These are phyloP conservation scores for Amylocarpus encephaloides DNA, from an alignment of 2,329 filamentous ascomycete genomes.

Conservation along the genomic window DNA sequence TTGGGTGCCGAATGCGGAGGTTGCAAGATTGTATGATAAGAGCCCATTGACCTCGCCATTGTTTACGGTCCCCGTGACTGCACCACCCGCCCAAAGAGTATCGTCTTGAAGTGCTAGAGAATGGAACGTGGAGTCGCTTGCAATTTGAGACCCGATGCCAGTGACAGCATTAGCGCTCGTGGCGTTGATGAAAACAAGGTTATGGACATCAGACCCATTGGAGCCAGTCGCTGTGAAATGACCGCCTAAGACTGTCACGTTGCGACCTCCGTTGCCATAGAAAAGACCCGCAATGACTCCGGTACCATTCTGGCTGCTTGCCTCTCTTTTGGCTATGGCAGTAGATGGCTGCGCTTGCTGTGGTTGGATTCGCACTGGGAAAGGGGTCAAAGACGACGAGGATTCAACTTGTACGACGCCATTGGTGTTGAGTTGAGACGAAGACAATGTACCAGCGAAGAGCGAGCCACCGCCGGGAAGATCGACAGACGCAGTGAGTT, in stretches of 20 bases:
- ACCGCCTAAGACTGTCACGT: slow-evolving; percentile 82
- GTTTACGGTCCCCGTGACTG: slow-evolving; percentile 64
- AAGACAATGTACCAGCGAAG: slow-evolving; percentile 77
- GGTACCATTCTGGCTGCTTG: slow-evolving; percentile 40
- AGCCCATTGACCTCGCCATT: slow-evolving; percentile 63
- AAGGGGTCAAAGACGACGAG: slow-evolving; percentile 39
- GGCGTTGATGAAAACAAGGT: slow-evolving; percentile 76
- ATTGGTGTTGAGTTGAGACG: slow-evolving; percentile 64
- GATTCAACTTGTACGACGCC: slow-evolving; percentile 61
- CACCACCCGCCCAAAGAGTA: slow-evolving; percentile 76
- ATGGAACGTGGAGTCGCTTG: slow-evolving; percentile 67
- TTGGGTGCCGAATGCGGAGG: slow-evolving; percentile 59
- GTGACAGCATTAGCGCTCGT: slow-evolving; percentile 59
- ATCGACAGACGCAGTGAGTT: slow-evolving; percentile 64
- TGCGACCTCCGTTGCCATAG: slow-evolving; percentile 61
- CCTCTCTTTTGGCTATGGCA: slow-evolving; percentile 41
- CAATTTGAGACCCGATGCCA: slow-evolving; percentile 62
- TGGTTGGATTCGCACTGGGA: slow-evolving; percentile 51
- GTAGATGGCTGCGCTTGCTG: slow-evolving; percentile 33
- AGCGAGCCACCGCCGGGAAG: slow-evolving; percentile 55
- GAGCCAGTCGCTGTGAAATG: slow-evolving; percentile 69
- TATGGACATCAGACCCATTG: slow-evolving; percentile 67
- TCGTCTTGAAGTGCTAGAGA: slow-evolving; percentile 62
- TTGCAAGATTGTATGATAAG: slow-evolving; percentile 69
- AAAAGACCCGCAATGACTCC: slow-evolving; percentile 77